Percentiles rank a stretch among this genome's conserved stretches.
Conservation (phyloP, 2,329 filamentous ascomycete species). For the Ceratocystis variospora region DNA sequence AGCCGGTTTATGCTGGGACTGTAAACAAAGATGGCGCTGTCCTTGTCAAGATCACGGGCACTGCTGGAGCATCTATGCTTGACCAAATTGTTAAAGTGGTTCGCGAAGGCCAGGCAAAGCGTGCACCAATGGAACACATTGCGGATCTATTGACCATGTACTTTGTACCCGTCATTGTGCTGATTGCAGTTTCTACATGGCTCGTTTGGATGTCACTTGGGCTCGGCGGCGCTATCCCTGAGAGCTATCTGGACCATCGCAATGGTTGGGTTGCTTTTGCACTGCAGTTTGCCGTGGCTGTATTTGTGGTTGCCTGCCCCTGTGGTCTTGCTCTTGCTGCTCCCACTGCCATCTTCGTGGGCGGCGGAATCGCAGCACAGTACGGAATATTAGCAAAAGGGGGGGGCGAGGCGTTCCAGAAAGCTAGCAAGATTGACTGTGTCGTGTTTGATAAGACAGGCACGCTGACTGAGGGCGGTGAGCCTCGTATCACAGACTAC, state of each 20-base stretch:
- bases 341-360: conserved; percentile 73
- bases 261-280: conserved; percentile 62
- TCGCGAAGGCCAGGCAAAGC: conserved; percentile 60
- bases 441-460: conserved; percentile 86
- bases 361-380: conserved; percentile 64
- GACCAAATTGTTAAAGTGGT: conserved; percentile 68
- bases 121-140: conserved; percentile 61
- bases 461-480: conserved; percentile 60
- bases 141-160: conserved; percentile 61
- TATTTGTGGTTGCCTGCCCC: conserved; percentile 77
- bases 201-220: conserved; percentile 56
- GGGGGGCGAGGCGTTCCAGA: conserved; percentile 74
- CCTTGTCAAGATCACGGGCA: conserved; percentile 48
- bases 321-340: conserved; percentile 76
- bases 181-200: conserved; percentile 59
- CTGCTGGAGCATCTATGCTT: conserved; percentile 58
- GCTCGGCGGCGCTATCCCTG: conserved; percentile 41
- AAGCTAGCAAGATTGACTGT: conserved; percentile 62
- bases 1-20: conserved; percentile 58
- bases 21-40: conserved; percentile 56
- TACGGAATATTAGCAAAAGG: conserved; percentile 72
- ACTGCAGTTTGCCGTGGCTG: conserved; percentile 69
- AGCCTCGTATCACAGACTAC: conserved; percentile 52
- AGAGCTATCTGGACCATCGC: conserved; percentile 39
- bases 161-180: conserved; percentile 60